Conservation (phyloP, 805 yeast genomes). For the Yarrowia sp. region DNA sequence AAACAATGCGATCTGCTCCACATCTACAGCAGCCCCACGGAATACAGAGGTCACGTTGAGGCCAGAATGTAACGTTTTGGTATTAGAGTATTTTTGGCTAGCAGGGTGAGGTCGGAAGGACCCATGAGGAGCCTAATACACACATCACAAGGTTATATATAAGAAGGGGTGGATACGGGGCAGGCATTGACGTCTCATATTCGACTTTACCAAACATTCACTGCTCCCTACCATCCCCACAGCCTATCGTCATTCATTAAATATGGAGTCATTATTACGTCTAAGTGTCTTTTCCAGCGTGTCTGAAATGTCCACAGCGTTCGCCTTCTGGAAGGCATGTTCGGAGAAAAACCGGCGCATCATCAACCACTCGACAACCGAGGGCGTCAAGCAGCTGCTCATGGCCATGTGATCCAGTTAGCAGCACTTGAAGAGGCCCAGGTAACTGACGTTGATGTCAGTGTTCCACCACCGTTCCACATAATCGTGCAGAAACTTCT, state of each 20-base stretch:
- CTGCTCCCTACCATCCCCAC: neutral
- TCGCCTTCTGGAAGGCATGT: conserved; percentile 26
- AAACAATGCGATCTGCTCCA: too few relatives aligned
- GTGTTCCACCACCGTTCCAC: conserved; percentile 33
- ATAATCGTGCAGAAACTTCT: conserved; percentile 30
- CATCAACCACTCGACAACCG: conserved; percentile 22
- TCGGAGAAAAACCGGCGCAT: conserved; percentile 8
- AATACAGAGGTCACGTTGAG: neutral
- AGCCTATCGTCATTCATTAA: conserved; percentile 19
- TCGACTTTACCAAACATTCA: neutral
- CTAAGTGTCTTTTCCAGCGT: conserved; percentile 14
- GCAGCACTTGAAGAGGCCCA: conserved; percentile 31
- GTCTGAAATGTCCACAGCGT: conserved; percentile 18
- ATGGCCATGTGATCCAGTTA: conserved; percentile 6
- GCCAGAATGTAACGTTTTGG: conserved; percentile 12
- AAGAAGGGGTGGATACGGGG: too few relatives aligned
- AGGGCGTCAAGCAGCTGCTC: conserved; percentile 22
- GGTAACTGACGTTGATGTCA: conserved; percentile 18
- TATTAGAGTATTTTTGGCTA: conserved; percentile 19
- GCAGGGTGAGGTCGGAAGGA: conserved; percentile 14
- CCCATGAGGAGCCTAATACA: conserved; percentile 12
- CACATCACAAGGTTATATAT: conserved; percentile 8
- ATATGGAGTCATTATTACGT: conserved; percentile 11
- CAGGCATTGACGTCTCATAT: neutral
- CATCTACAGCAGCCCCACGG: neutral